These are phyloP conservation scores for Rutstroemia sp. DNA, from an alignment of 2,329 filamentous ascomycete species.

Conservation along the genomic window DNA sequence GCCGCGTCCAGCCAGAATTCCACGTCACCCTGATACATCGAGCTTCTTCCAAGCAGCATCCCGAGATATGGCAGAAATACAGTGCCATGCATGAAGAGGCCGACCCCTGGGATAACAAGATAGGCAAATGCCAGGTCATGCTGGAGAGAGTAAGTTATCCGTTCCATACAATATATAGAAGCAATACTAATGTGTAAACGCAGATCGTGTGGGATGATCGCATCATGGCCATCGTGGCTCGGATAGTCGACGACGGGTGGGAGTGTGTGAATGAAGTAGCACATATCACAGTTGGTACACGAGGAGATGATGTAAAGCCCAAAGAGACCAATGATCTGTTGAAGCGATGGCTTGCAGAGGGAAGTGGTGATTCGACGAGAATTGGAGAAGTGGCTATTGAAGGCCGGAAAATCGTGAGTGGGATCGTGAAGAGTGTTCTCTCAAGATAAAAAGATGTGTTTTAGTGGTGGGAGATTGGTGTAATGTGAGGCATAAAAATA, in stretches of 20 bases:
- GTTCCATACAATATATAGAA: not conserved
- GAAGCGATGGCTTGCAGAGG: constrained; percentile 61
- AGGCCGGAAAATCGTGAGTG: constrained; percentile 22
- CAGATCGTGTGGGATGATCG: constrained; percentile 75
- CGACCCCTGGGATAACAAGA: constrained; percentile 30
- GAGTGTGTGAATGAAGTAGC: constrained; percentile 70
- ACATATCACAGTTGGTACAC: constrained; percentile 87
- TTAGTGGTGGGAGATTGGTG: not conserved
- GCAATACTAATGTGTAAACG: not conserved
- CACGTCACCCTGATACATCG: constrained; percentile 93
- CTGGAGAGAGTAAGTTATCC: constrained; percentile 46
- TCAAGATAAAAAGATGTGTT: constrained; percentile 15
- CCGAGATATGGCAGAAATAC: constrained; percentile 72
- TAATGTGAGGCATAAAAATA: not conserved
- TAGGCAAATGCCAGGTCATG: constrained; percentile 59
- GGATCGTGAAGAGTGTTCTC: constrained; percentile 25
- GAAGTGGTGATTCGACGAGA: constrained; percentile 31
- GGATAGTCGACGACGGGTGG: constrained; percentile 58
- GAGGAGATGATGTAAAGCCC: constrained; percentile 68
- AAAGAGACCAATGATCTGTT: constrained; percentile 90
- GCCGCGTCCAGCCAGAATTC: constrained; percentile 76
- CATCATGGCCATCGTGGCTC: constrained; percentile 86
- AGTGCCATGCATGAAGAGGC: constrained; percentile 43
- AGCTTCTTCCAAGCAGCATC: constrained; percentile 49
- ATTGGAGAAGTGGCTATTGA: constrained; percentile 27